These are phyloP conservation scores for Candida xiaguanensis DNA, from an alignment of 805 yeast species.

Conservation along the genomic window DNA sequence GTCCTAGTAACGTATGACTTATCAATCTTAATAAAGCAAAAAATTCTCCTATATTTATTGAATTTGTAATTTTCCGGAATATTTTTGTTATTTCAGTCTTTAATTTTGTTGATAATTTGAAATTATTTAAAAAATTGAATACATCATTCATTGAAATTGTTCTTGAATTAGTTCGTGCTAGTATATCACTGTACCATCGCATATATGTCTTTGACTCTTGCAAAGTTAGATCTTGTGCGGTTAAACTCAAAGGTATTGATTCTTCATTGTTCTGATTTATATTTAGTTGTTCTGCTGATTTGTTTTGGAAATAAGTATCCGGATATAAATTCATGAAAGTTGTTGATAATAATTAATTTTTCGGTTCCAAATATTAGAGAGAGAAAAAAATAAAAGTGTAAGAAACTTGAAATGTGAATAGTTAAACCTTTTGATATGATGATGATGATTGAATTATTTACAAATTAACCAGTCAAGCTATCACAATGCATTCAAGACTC, in stretches of 20 bases:
- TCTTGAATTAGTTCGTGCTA: conserved; percentile 64
- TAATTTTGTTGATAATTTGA: conserved; percentile 53
- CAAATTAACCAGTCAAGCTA: no score
- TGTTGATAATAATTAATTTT: conserved; percentile 3
- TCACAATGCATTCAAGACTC: no score
- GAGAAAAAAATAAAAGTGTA: background rate
- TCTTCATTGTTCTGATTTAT: conserved; percentile 27
- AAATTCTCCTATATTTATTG: conserved; percentile 84
- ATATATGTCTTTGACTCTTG: conserved; percentile 83
- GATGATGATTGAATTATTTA: no score
- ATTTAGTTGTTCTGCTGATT: conserved; percentile 13
- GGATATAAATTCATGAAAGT: conserved; percentile 8
- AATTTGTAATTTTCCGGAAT: conserved; percentile 47
- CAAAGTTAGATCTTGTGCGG: conserved; percentile 62
- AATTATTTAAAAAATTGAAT: conserved; percentile 73
- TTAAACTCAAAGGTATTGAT: conserved; percentile 58
- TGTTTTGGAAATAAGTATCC: conserved; percentile 10
- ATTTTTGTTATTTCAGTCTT: conserved; percentile 50
- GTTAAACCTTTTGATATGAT: no score
- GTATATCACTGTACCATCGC: conserved; percentile 88
- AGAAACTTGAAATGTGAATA: background rate
- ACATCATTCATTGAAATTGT: conserved; percentile 72
- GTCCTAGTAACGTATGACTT: conserved; percentile 62
- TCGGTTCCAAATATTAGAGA: background rate
- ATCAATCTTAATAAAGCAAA: conserved; percentile 81